Evolutionary conservation across 805 yeast species (phyloP).

Genomic region (Candida incommunis): DNA sequence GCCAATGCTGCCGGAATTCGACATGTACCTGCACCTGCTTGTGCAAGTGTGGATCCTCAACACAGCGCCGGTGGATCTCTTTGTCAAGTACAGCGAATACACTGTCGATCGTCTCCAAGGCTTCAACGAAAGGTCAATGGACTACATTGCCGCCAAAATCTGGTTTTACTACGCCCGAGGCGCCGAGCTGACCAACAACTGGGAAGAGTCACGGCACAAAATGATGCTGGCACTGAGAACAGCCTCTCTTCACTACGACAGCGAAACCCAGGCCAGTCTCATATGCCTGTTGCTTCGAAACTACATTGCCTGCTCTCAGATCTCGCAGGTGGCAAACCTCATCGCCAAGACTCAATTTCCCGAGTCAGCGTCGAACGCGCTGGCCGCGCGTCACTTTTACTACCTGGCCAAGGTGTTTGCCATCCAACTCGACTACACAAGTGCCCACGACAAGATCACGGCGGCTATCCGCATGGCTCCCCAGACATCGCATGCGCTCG

Average conservation of each 20-base stretch:
- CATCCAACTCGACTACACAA: conserved; percentile 81
- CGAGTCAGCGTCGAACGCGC: conserved; percentile 65
- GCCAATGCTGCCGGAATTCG: conserved; percentile 61
- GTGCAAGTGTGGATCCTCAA: conserved; percentile 69
- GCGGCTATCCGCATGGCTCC: conserved; percentile 97
- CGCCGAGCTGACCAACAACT: conserved; percentile 42
- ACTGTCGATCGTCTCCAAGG: conserved; percentile 29
- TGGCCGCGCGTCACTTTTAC: conserved; percentile 83
- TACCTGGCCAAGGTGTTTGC: conserved; percentile 85
- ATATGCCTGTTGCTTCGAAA: conserved; percentile 77
- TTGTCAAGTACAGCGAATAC: conserved; percentile 32
- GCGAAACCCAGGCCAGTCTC: conserved; percentile 78
- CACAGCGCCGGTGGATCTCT: conserved; percentile 31
- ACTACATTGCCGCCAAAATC: conserved; percentile 72
- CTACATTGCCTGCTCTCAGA: conserved; percentile 64
- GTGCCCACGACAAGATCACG: conserved; percentile 78
- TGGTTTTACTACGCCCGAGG: conserved; percentile 87
- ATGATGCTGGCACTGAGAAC: conserved; percentile 68
- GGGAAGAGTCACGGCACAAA: conserved; percentile 48
- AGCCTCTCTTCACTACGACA: conserved; percentile 82
- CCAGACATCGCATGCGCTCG: conserved; percentile 68
- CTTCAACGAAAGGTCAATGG: conserved; percentile 72
- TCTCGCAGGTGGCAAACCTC: conserved; percentile 76
- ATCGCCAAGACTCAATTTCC: conserved; percentile 87
- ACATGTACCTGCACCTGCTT: conserved; percentile 63